Evolutionary conservation across 108 stramenopile genomes (phyloP), one percentile per base, ranked within the genome.

Genomic region (Stephanodiscus triporus): DNA sequence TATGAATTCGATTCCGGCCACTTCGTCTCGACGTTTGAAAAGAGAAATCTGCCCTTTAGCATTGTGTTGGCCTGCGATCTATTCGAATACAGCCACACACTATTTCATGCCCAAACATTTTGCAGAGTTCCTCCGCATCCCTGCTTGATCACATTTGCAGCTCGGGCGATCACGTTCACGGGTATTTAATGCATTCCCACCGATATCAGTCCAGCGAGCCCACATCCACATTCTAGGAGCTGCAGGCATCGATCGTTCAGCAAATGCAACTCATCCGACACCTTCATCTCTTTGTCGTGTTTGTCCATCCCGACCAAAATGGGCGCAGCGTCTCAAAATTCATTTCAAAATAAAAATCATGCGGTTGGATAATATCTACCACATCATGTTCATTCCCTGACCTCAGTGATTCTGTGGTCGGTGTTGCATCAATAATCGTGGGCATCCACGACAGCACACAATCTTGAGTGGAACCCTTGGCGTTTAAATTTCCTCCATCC

Each of bases 381-480:
- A 66, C 20, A 29, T 6, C 20, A 4, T 13, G 45, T 7, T 66
- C 40, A 3, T 66, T 66, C 27, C 65, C 65, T 4, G 45, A 66
- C 13, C 47, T 48, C 13, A 43, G 65, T 14, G 65, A 66, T 43
- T 26, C 45, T 2, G 26, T 66, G 1, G 65, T 45, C 9, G 20
- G 10, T 11, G 22, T 4, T 26, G 9, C 45, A 20, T 1, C 1
- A 4, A 8, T 66, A 2, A 24, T 66, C 19, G 22, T 45, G 6
- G 42, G 42, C 4, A 9, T 63, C 4, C 62, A n/a, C n/a, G n/a
- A n/a, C n/a, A n/a, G n/a, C n/a, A n/a, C n/a, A n/a, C n/a, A n/a
- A n/a, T n/a, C n/a, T 36, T 23, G 11, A 34, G 11, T 6, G 30
- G 6, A 38, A 2, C 10, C 37, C 6, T n/a, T 20, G 2, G 16